Percentiles rank a stretch among this genome's conserved stretches.
Evolutionary conservation across 768 basidiomycete species (phyloP).

Genomic region (Pleurotus salmoneostramineus): DNA sequence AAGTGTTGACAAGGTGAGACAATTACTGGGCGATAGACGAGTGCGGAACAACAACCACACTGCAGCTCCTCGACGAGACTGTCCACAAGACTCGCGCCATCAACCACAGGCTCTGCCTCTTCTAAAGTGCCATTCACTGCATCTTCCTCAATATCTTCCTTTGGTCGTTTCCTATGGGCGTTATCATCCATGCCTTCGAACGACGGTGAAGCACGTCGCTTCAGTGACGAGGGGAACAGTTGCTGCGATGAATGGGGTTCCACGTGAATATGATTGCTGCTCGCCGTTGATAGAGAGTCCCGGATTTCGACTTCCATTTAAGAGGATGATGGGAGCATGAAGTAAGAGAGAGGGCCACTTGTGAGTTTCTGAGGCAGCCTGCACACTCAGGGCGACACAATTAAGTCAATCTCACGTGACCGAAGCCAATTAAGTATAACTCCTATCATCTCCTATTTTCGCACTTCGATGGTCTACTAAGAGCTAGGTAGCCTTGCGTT

Average conservation of each 20-base stretch:
- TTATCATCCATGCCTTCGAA: conserved; percentile 47
- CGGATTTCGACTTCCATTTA: conserved; percentile 1
- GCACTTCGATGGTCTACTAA: not conserved
- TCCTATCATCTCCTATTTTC: not conserved
- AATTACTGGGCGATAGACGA: conserved; percentile 79
- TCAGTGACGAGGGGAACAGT: conserved; percentile 26
- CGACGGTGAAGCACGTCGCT: conserved; percentile 61
- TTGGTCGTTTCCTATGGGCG: conserved; percentile 57
- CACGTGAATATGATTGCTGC: not conserved
- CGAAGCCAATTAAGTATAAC: not conserved
- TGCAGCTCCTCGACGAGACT: conserved; percentile 73
- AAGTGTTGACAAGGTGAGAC: conserved; percentile 87
- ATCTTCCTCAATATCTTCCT: conserved; percentile 29
- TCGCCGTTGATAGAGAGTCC: not conserved
- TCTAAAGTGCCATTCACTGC: not conserved
- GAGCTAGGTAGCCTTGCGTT: not conserved
- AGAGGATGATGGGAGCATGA: not conserved
- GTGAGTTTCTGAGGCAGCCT: not conserved
- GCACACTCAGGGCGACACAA: not conserved
- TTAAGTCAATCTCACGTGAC: not conserved
- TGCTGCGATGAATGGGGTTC: not conserved
- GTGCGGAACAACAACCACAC: conserved; percentile 81
- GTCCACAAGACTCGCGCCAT: conserved; percentile 39
- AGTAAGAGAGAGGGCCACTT: not conserved
- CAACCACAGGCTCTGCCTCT: conserved; percentile 1